A percentile compares a stretch with the other conserved stretches of the same genome.
These are phyloP conservation scores for Clavispora phyllophila DNA, from an alignment of 805 yeast species.

Conservation along the genomic window DNA sequence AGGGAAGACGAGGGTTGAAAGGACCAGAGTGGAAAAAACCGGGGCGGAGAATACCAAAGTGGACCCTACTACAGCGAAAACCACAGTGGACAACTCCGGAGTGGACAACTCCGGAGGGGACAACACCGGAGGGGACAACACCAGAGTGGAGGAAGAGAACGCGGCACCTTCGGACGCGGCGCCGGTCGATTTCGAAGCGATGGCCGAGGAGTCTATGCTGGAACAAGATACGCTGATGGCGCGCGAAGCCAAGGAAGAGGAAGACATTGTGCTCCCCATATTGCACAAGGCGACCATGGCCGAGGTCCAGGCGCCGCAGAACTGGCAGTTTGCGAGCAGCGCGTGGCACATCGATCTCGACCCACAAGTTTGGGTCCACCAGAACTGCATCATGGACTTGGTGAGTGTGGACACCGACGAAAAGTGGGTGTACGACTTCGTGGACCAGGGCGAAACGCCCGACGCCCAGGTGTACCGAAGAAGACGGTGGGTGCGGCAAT, in stretches of 20 bases:
- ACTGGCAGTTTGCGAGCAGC: constrained; percentile 47
- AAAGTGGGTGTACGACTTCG: constrained; percentile 79
- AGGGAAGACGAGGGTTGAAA: too few species aligned
- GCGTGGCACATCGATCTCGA: constrained; percentile 67
- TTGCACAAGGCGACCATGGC: constrained; percentile 19
- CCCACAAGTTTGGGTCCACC: constrained; percentile 60
- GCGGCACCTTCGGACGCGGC: too few species aligned
- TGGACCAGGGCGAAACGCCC: constrained; percentile 13
- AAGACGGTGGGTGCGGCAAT: constrained; percentile 60
- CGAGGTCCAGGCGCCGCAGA: constrained; percentile 50
- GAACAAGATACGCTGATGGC: neutral
- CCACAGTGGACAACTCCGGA: too few species aligned
- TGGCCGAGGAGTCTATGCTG: constrained; percentile 1
- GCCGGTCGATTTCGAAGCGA: too few species aligned
- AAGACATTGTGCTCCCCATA: neutral
- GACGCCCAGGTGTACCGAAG: constrained; percentile 46
- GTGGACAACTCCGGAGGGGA: too few species aligned
- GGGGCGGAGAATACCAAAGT: too few species aligned
- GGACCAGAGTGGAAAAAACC: too few species aligned
- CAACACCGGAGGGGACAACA: too few species aligned
- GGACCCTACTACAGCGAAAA: too few species aligned
- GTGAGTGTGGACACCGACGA: constrained; percentile 65
- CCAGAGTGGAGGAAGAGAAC: too few species aligned
- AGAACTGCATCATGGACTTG: constrained; percentile 44
- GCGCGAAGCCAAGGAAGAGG: neutral